Conservation (phyloP, 495 filamentous ascomycete genomes). For the Xanthoparmelia taractica region DNA sequence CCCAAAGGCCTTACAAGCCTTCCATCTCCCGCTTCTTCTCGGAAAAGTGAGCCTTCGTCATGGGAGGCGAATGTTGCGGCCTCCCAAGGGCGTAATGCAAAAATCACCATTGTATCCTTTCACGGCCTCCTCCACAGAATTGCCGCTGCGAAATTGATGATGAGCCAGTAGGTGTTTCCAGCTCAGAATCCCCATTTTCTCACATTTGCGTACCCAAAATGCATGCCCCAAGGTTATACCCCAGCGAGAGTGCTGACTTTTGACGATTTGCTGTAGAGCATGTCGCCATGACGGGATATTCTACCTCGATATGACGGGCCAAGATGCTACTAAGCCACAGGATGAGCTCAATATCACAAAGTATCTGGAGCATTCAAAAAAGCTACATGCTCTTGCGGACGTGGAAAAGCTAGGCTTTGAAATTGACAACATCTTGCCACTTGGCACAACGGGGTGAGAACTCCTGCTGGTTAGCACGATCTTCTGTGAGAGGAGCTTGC, state of each 20-base stretch:
- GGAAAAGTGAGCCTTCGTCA: slow-evolving; percentile 3
- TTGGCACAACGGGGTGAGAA: background rate
- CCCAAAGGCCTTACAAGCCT: background rate
- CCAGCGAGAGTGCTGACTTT: background rate
- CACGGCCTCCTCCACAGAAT: background rate
- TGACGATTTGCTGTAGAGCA: background rate
- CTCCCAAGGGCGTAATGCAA: background rate
- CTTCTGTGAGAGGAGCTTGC: background rate
- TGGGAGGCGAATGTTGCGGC: background rate
- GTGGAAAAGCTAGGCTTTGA: background rate
- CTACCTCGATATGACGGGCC: background rate
- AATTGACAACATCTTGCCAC: background rate
- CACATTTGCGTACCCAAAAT: background rate
- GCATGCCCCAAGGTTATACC: background rate
- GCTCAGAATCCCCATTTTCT: background rate
- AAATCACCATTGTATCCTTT: slow-evolving; percentile 1
- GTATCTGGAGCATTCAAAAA: background rate
- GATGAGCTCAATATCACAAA: background rate
- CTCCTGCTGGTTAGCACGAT: background rate
- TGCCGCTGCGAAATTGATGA: background rate
- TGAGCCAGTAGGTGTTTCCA: slow-evolving; percentile 4
- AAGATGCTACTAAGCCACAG: background rate
- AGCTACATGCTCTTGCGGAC: background rate
- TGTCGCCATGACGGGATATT: slow-evolving; percentile 6
- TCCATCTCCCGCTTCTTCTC: background rate